Base-by-base conservation (phyloP, 1,284 basidiomycete genomes). In the Stygiomarasmius scandens region DNA sequence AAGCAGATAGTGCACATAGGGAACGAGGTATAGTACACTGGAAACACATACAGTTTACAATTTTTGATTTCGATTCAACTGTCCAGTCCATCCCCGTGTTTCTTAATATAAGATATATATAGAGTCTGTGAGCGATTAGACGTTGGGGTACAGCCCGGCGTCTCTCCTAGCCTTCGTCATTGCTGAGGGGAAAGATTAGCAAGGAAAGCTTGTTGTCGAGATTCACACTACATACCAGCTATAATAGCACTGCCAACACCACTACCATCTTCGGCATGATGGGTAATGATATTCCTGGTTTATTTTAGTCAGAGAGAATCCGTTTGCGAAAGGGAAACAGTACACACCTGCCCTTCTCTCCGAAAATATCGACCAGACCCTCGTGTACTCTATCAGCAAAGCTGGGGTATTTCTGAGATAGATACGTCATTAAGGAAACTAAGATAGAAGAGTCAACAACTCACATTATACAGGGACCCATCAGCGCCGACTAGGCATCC, bases 211-310 rank as follows among this genome's bases (percentile, higher is more conserved):
- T 38, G 41, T 10, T 56, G n/a, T n/a, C n/a, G n/a, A 47, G 29
- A 51, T n/a, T 55, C 53, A 25, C 53, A 49, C 8, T 44, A 77
- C 87, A 63, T 60, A 91, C 92, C 92, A 34, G 94, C 95, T 64
- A 98, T 96, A 70, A 98, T 95, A 2, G 94, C 95, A 64, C 90
- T 93, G n/a, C 95, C 95, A 41, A 97, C 95, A 64, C 95, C 95
- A 61, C 91, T 94, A 53, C 95, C 95, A 68, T 97, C 95, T 71
- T 98, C 95, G 16, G 95, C 95, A 66, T 95, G 93, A 71, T 93
- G 85, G 0, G 95, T 96, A 32, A 88, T 74, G 66, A 98, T 93
- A 66, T 92, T 93, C 65, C 89, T 90, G 58, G n/a, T 53, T 10
- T 11, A 46, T 12, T 12, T 22, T 11, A 12, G 36, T 41, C 25